Conservation (phyloP, 2,329 filamentous ascomycete genomes). For the Dothideomycetes sp. region DNA sequence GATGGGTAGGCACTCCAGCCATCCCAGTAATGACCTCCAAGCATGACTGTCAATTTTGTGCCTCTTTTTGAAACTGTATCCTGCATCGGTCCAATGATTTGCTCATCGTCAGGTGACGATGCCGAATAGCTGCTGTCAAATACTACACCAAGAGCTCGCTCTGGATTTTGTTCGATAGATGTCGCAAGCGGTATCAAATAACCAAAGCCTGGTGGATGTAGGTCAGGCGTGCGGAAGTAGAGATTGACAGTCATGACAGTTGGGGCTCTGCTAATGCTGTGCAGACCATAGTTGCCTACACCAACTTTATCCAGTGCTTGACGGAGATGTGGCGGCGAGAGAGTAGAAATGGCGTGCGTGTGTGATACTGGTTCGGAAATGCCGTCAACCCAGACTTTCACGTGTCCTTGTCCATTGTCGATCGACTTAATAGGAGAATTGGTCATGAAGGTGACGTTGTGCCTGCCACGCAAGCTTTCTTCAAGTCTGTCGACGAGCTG, state of each 20-base stretch:
- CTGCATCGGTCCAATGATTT: conserved; percentile 18
- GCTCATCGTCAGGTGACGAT: conserved; percentile 13
- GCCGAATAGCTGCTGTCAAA: conserved; percentile 61
- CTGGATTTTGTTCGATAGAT: conserved; percentile 61
- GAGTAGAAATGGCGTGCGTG: conserved; percentile 56
- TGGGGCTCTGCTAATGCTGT: conserved; percentile 22
- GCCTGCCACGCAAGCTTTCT: conserved; percentile 22
- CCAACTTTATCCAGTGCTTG: conserved; percentile 23
- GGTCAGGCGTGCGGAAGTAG: conserved; percentile 57
- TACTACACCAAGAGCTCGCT: conserved; percentile 78
- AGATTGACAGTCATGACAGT: conserved; percentile 90
- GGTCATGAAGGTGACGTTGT: conserved; percentile 29
- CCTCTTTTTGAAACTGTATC: conserved; percentile 37
- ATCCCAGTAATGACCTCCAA: conserved; percentile 90
- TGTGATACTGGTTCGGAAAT: conserved; percentile 10
- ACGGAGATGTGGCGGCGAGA: conserved; percentile 32
- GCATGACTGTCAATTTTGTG: conserved; percentile 86
- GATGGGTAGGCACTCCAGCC: conserved; percentile 50
- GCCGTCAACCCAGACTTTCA: not conserved
- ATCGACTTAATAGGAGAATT: conserved; percentile 28
- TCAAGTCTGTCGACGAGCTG: conserved; percentile 27
- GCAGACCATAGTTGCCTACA: not conserved
- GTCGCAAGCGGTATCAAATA: conserved; percentile 78
- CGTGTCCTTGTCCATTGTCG: conserved; percentile 9
- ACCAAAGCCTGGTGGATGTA: conserved; percentile 69